phyloP scores from a whole-genome alignment of 1,284 basidiomycete species.

The Afroboletus lepidellus region DNA sequence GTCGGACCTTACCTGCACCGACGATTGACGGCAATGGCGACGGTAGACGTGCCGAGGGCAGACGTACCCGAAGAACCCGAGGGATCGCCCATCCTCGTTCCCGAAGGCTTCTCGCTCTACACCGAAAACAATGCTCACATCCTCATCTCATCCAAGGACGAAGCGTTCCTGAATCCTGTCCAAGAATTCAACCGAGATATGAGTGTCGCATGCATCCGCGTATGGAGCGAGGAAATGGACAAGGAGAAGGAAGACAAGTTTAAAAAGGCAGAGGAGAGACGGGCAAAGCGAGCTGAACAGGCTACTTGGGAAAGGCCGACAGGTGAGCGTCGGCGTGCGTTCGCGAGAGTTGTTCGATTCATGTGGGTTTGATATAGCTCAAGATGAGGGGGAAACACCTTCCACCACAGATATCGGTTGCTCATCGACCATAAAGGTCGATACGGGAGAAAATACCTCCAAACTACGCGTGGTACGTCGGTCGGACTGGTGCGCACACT shows the following conservation, averaged over 20 bases:
- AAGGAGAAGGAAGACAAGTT: conserved; percentile 64
- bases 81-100: conserved; percentile 44
- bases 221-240: conserved; percentile 80
- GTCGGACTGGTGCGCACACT: neutral
- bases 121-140: conserved; percentile 86
- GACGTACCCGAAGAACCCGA: conserved; percentile 5
- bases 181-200: conserved; percentile 98
- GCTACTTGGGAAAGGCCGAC: conserved; percentile 23
- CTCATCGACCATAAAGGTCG: too few relatives aligned
- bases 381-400: conserved; percentile 5
- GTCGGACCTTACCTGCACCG: neutral
- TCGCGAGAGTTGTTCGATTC: neutral
- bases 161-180: conserved; percentile 95
- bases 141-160: conserved; percentile 71
- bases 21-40: conserved; percentile 12
- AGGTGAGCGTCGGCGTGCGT: conserved; percentile 27
- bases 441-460: conserved; percentile 1
- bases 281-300: conserved; percentile 30
- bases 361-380: neutral
- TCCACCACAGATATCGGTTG: conserved; percentile 1
- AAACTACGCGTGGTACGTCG: conserved; percentile 26
- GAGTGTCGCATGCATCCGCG: conserved; percentile 84
- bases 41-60: neutral
- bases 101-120: conserved; percentile 77
- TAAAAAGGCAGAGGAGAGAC: conserved; percentile 44